phyloP scores from a whole-genome alignment of 106 monocot genomes.

The Dendrobium nobile region DNA sequence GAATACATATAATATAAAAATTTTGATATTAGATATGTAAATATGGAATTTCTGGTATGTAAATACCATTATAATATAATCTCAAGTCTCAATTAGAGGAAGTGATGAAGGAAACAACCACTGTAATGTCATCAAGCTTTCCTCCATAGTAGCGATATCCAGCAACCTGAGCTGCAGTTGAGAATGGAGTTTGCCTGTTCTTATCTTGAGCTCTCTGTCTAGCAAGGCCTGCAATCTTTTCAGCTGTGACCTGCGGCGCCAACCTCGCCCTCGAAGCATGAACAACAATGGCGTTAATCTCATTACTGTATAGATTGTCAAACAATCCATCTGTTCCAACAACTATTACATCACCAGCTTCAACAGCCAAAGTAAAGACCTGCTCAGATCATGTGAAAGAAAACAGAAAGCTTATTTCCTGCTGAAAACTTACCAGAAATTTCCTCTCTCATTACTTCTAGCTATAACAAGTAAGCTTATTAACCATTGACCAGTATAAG shows the following conservation, averaged over 20 bases:
- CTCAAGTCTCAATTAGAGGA: no score
- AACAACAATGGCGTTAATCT: constrained; percentile 34
- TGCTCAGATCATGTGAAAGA: constrained; percentile 10
- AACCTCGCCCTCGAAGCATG: constrained; percentile 27
- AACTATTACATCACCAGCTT: constrained; percentile 42
- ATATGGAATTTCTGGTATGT: no score
- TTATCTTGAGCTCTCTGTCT: constrained; percentile 39
- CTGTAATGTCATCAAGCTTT: constrained; percentile 34
- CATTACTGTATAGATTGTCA: constrained; percentile 48
- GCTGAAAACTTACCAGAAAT: not conserved
- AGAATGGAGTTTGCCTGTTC: constrained; percentile 51
- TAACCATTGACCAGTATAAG: no score
- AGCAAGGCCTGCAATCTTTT: constrained; percentile 51
- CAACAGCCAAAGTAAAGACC: constrained; percentile 42
- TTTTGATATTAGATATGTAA: no score
- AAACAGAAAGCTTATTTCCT: not conserved
- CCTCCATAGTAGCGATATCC: constrained; percentile 40
- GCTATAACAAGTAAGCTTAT: no score
- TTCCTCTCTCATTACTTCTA: no score
- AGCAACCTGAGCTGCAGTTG: constrained; percentile 48
- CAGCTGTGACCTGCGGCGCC: constrained; percentile 11
- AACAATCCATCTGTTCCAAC: constrained; percentile 51
- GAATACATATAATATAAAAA: no score
- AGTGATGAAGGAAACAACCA: constrained; percentile 44
- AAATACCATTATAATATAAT: no score